A percentile compares a stretch with the other conserved stretches of the same genome.
Evolutionary conservation across 192 early-diverging fungal genomes (phyloP).

Genomic region (Chytriomyces hyalinus): DNA sequence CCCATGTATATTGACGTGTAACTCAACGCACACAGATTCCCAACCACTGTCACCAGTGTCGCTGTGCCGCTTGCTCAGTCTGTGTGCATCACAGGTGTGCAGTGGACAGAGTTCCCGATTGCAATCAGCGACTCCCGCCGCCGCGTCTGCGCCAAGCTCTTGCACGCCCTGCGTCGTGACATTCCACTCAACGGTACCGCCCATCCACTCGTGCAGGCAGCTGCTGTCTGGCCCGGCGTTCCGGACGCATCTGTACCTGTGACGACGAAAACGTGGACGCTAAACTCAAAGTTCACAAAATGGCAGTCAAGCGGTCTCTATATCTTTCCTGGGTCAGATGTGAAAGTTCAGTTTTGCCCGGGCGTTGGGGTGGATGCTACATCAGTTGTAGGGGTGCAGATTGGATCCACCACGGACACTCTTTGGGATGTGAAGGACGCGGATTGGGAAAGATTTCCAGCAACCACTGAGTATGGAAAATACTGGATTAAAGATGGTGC

Average conservation of each 20-base stretch:
- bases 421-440: neutral
- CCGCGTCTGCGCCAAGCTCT: neutral
- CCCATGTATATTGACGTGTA: no score
- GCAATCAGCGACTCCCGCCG: neutral
- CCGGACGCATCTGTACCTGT: neutral
- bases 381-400: neutral
- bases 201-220: neutral
- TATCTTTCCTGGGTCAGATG: neutral
- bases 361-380: neutral
- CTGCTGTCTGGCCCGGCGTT: neutral
- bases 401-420: neutral
- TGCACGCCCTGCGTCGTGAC: neutral
- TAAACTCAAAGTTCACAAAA: neutral
- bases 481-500: neutral
- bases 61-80: no score
- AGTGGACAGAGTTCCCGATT: neutral
- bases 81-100: neutral
- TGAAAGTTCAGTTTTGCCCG: neutral
- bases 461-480: neutral
- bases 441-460: neutral
- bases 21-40: no score
- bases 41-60: no score
- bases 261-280: neutral
- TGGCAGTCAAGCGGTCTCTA: neutral
- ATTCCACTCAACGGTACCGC: neutral